These are phyloP conservation scores for Priceomyces melissophilus DNA, from an alignment of 805 yeast species.

Conservation along the genomic window DNA sequence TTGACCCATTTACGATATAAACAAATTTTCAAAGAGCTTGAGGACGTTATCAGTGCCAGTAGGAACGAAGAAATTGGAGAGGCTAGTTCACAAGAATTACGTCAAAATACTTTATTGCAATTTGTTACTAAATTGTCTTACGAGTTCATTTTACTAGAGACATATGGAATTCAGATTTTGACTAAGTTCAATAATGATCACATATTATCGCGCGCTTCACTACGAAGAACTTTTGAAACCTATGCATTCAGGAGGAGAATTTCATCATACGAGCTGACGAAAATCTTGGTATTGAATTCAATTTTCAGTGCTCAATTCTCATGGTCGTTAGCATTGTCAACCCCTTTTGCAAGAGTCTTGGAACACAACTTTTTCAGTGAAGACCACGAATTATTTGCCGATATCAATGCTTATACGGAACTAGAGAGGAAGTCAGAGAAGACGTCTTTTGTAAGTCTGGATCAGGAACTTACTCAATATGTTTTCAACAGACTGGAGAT, in stretches of 20 bases:
- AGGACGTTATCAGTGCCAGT: slow-evolving; percentile 21
- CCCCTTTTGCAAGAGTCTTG: slow-evolving; percentile 35
- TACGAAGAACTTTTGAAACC: slow-evolving; percentile 19
- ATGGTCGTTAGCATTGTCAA: slow-evolving; percentile 35
- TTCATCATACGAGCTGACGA: slow-evolving; percentile 16
- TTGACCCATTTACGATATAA: slow-evolving; percentile 27
- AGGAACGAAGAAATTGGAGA: slow-evolving; percentile 27
- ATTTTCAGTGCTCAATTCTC: slow-evolving; percentile 31
- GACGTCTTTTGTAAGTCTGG: slow-evolving; percentile 18
- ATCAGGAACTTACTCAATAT: slow-evolving; percentile 16
- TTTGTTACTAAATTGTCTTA: slow-evolving; percentile 31
- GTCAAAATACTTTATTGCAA: slow-evolving; percentile 23
- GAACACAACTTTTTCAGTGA: slow-evolving; percentile 33
- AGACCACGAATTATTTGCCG: slow-evolving; percentile 13
- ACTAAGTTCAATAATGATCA: slow-evolving; percentile 31
- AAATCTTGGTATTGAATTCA: slow-evolving; percentile 32
- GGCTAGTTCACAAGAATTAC: slow-evolving; percentile 9
- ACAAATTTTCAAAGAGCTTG: slow-evolving; percentile 21
- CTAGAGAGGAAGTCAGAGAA: slow-evolving; percentile 11
- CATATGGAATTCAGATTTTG: slow-evolving; percentile 35
- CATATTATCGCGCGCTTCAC: slow-evolving; percentile 24
- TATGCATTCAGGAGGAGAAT: slow-evolving; percentile 15
- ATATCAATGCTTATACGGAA: slow-evolving; percentile 13
- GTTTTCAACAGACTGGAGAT: slow-evolving; percentile 20
- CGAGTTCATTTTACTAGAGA: slow-evolving; percentile 38